A percentile compares a stretch with the other conserved stretches of the same genome.
Evolutionary conservation across 2,329 filamentous ascomycete species (phyloP).

Genomic region (Xylariales sp.): DNA sequence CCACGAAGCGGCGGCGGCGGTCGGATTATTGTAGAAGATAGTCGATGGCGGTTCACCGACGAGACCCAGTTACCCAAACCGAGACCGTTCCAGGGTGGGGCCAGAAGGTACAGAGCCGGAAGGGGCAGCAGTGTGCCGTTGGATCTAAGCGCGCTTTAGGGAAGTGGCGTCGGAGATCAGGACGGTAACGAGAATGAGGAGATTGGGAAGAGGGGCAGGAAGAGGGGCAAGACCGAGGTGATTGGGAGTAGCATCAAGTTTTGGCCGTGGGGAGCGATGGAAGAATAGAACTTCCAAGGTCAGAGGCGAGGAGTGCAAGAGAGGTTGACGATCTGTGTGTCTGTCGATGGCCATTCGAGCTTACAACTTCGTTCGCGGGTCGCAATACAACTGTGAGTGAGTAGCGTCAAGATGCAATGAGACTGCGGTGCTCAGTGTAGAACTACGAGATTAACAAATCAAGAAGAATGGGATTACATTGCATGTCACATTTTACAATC

Average conservation of each 20-base stretch:
- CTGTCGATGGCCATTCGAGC: too few relatives aligned
- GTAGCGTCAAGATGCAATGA: not conserved
- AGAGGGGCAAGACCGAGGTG: not conserved
- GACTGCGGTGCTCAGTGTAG: too few relatives aligned
- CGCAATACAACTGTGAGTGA: too few relatives aligned
- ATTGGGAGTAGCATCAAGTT: not conserved
- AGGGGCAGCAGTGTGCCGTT: conserved; percentile 91
- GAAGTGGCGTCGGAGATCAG: conserved; percentile 11
- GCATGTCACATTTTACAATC: not conserved
- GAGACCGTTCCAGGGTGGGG: conserved; percentile 68
- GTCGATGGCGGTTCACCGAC: conserved; percentile 80
- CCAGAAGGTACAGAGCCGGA: conserved; percentile 81
- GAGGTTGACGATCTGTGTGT: too few relatives aligned
- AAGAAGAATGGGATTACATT: not conserved
- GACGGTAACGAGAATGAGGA: not conserved
- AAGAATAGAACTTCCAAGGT: conserved; percentile 4
- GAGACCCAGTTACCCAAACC: conserved; percentile 82
- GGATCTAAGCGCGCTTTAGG: conserved; percentile 62
- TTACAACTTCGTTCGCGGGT: too few relatives aligned
- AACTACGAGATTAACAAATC: too few relatives aligned
- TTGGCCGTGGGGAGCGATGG: conserved; percentile 1
- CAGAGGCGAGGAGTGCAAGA: not conserved
- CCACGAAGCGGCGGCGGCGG: conserved; percentile 20
- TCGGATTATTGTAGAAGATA: conserved; percentile 64
- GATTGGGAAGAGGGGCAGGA: not conserved